Conservation (phyloP, 2,329 filamentous ascomycete genomes). For the Aspergillus pseudoviridinutans region DNA sequence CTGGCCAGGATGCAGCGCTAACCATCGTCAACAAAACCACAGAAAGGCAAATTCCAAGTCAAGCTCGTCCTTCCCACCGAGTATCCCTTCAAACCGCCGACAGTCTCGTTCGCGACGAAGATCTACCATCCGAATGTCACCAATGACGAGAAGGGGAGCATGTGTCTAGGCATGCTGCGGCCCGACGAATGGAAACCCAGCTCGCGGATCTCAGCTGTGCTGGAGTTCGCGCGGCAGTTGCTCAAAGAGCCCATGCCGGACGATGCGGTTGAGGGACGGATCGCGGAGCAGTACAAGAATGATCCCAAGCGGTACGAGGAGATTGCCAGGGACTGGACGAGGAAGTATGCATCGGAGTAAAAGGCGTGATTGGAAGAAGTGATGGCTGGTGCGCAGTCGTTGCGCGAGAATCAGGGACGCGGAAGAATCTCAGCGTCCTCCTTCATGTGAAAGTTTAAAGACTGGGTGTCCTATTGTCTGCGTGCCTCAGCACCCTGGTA, state of each 20-base stretch:
- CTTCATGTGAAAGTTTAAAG: neutral
- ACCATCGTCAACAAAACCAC: conserved; percentile 4
- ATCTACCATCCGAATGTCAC: conserved; percentile 95
- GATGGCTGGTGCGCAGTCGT: neutral
- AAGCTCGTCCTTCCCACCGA: conserved; percentile 68
- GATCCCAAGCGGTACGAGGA: conserved; percentile 68
- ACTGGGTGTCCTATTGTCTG: neutral
- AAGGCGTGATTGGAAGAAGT: conserved; percentile 9
- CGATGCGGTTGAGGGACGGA: conserved; percentile 80
- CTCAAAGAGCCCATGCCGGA: conserved; percentile 80
- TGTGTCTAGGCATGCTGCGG: conserved; percentile 82
- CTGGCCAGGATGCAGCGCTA: neutral
- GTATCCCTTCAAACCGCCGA: conserved; percentile 87
- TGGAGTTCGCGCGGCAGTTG: conserved; percentile 71
- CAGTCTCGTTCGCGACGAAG: conserved; percentile 76
- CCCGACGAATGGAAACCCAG: conserved; percentile 89
- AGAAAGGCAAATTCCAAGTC: conserved; percentile 72
- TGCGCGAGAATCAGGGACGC: neutral
- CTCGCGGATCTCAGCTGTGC: conserved; percentile 68
- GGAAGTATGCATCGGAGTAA: conserved; percentile 61
- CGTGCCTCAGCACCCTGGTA: neutral
- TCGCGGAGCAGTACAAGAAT: conserved; percentile 77
- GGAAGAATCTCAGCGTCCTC: neutral
- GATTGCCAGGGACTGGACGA: conserved; percentile 69
- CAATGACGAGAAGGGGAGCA: conserved; percentile 77